Evolutionary conservation across 225 moss, liverwort and hornwort genomes (phyloP), one percentile per base, ranked within the genome.

Genomic region (Bryum argenteum): DNA sequence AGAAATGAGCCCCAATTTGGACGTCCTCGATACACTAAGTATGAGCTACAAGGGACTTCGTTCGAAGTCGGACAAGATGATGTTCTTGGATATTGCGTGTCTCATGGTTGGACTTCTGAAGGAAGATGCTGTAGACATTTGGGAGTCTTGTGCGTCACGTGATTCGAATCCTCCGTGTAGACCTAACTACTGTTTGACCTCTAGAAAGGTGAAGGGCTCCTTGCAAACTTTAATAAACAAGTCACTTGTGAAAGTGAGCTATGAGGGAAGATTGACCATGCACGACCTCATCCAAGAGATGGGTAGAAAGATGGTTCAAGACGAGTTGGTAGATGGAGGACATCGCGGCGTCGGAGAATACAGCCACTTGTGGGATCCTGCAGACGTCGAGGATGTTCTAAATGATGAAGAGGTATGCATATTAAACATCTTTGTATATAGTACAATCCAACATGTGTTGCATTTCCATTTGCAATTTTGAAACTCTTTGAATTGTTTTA

Each of bases 41-140:
- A 81, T 84, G 60, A 84, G 84, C 55, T 84, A 81, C 71, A 1
- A 78, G 0, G 81, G 78, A 59, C 64, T 81, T 0, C 10, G 9
- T 5, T 21, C 21, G 0, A 2, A 2, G 3, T 20, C 44, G 0
- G 72, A 81, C n/a, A 78, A 78, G 72, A 65, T 75, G 66, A 84
- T 81, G 81, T 84, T 84, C 64, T 59, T 81, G 42, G 81, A 84
- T 28, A 48, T 84, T 21, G 43, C 72, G 19, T 84, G 84, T 58
- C 71, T 67, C 11, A 73, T 84, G 77, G 14, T 76, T 20, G 81
- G 82, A 3, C 10, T 78, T 9, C 22, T 56, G 0, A 53, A 78
- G 26, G 42, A 57, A 26, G 72, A 67, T 47, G 81, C 81, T 4
- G 53, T 78, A 38, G 70, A 85, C 59, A 76, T 85, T 23, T 85